These are phyloP conservation scores for Leishmania tropica DNA, from an alignment of 208 protist genomes.

Conservation along the genomic window DNA sequence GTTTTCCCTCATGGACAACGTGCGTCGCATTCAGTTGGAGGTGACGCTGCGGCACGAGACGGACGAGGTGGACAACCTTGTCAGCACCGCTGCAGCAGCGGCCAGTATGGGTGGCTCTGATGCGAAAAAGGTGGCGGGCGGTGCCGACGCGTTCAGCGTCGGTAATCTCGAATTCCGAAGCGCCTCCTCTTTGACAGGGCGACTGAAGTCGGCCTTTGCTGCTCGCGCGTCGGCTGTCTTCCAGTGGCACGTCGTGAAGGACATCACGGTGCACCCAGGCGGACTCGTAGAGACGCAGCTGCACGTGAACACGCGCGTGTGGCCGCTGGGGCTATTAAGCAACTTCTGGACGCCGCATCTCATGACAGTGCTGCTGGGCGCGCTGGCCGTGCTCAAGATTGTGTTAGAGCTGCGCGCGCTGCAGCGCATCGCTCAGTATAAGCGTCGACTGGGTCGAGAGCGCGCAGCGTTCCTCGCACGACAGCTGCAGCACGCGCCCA, in stretches of 20 bases:
- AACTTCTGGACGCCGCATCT: constrained; percentile 19
- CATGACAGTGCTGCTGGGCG: constrained; percentile 26
- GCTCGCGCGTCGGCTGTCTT: constrained; percentile 28
- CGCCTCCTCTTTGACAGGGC: not conserved
- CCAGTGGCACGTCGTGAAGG: constrained; percentile 45
- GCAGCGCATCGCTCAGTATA: constrained; percentile 30
- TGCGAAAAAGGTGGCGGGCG: not conserved
- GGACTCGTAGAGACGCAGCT: constrained; percentile 53
- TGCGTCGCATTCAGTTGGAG: constrained; percentile 35
- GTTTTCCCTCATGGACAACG: constrained; percentile 61
- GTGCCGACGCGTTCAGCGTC: not conserved
- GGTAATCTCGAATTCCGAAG: not conserved
- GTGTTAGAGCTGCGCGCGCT: constrained; percentile 39
- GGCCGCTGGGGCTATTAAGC: constrained; percentile 15
- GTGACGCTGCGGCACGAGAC: constrained; percentile 43
- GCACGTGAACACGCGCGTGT: constrained; percentile 32
- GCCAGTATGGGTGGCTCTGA: not conserved
- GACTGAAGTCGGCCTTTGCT: not conserved
- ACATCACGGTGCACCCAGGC: constrained; percentile 40
- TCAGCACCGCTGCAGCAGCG: not conserved
- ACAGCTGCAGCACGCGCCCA: not conserved
- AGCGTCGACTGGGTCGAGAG: constrained; percentile 9
- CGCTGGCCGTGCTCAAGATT: constrained; percentile 40
- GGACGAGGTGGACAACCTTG: not conserved
- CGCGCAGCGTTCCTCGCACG: constrained; percentile 5